Percentiles rank a stretch among this genome's conserved stretches.
phyloP scores from a whole-genome alignment of 148 eudicot species.

The Oxyria digyna region DNA sequence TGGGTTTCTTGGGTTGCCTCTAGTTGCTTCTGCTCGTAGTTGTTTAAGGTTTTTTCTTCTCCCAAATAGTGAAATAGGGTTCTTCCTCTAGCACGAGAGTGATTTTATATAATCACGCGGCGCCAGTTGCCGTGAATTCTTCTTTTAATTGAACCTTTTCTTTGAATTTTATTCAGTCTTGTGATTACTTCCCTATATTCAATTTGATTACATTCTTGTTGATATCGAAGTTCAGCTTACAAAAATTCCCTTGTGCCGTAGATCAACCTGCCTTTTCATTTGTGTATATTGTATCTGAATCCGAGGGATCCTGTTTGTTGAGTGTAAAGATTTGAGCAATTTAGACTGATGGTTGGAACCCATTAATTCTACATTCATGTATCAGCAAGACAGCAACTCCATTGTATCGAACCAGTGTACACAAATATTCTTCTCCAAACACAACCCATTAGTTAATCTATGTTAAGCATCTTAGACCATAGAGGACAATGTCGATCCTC shows the following conservation, averaged over 20 bases:
- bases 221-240: neutral
- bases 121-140: neutral
- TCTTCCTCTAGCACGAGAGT: neutral
- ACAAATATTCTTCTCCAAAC: neutral
- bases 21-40: neutral
- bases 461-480: conserved; percentile 14
- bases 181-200: neutral
- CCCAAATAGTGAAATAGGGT: neutral
- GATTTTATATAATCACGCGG: neutral
- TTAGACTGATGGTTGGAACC: neutral
- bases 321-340: neutral
- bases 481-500: conserved; percentile 51
- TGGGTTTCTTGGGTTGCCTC: neutral
- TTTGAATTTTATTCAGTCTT: neutral
- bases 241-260: neutral
- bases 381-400: conserved; percentile 4
- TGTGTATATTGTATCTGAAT: neutral
- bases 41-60: neutral
- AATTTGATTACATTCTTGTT: neutral
- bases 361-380: neutral
- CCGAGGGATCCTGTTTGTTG: neutral
- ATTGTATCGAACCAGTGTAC: neutral
- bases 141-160: neutral
- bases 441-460: conserved; percentile 8
- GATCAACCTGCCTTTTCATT: neutral